Base-by-base conservation (phyloP, 2,329 filamentous ascomycete species). In the Alternaria viburni region DNA sequence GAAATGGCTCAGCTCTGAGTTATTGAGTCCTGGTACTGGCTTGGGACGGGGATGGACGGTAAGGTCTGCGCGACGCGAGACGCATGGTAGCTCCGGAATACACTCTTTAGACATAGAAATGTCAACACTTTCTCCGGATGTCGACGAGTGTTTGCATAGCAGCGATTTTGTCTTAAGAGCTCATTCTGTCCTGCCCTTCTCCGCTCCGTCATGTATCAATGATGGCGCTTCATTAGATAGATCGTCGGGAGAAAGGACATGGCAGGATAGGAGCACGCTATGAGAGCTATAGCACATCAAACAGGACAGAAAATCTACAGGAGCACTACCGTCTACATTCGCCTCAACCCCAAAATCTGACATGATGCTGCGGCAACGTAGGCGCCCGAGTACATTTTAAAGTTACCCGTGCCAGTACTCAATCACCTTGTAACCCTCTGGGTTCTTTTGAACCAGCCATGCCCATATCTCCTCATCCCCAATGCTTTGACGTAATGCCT, bases 271-370 rank as follows among this genome's bases (percentile, higher is more conserved):
- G 15, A 36, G 30, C 30, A 36, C 30, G 13, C 30, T 0, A 36
- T 5, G 13, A 36, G 7, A 15, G 13, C 30, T 36, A 36, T 36
- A 36, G 6, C 13, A 36, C 13, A 6, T 4, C 6, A 8, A 15
- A 15, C 30, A 36, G 13, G 30, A 9, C 6, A 3, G 6, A n/a
- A 36, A 4, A 0, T 36, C 0, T 8, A 2, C 13, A 15, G 3
- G 30, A 15, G 13, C 13, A 15, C 13, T 36, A 9, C 30, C 13
- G 13, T 1, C 30, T 36, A 36, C 30, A 36, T n/a, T 15, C 6
- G 7, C 8, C 8, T 5, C 1, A 36, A 4, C 15, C 0, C 30
- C 2, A 15, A 5, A 9, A 13, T 36, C 1, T 1, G 0, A 36
- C 28, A 36, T 15, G 30, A 1, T 36, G 30, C 3, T 8, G 30